Evolutionary conservation across 2,329 filamentous ascomycete species (phyloP).

Genomic region (Botrytis byssoidea): DNA sequence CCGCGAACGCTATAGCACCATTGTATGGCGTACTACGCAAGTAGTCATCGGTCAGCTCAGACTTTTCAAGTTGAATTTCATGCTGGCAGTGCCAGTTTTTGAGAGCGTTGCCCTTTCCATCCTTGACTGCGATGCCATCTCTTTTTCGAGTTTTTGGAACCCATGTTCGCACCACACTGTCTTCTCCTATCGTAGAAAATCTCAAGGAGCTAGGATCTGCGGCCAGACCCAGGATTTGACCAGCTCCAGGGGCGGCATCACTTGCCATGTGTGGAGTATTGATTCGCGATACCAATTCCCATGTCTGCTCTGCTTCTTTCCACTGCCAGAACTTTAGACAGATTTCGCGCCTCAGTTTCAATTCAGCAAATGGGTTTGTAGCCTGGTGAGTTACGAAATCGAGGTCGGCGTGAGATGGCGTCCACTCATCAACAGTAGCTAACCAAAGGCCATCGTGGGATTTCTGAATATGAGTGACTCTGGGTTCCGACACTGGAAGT

Average conservation of each 20-base stretch:
- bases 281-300: conserved; percentile 78
- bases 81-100: conserved; percentile 73
- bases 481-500: conserved; percentile 71
- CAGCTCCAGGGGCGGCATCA: conserved; percentile 49
- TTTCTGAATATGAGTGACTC: conserved; percentile 71
- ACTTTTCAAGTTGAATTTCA: conserved; percentile 49
- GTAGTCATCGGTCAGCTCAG: conserved; percentile 38
- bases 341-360: conserved; percentile 62
- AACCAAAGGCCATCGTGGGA: conserved; percentile 85
- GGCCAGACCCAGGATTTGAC: conserved; percentile 68
- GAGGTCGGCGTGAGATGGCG: conserved; percentile 67
- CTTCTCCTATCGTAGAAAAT: conserved; percentile 83
- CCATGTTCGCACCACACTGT: conserved; percentile 79
- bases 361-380: conserved; percentile 47
- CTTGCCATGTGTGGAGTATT: conserved; percentile 73
- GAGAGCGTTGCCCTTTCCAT: conserved; percentile 55
- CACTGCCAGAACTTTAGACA: conserved; percentile 89
- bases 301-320: conserved; percentile 54
- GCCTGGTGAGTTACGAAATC: conserved; percentile 53
- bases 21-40: conserved; percentile 34
- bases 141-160: conserved; percentile 67
- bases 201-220: conserved; percentile 66
- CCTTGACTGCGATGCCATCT: conserved; percentile 64
- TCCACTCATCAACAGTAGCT: conserved; percentile 89
- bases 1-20: conserved; percentile 73